Evolutionary conservation across 176 grass and related monocot species (phyloP).

Genomic region (Luzula sylvatica): DNA sequence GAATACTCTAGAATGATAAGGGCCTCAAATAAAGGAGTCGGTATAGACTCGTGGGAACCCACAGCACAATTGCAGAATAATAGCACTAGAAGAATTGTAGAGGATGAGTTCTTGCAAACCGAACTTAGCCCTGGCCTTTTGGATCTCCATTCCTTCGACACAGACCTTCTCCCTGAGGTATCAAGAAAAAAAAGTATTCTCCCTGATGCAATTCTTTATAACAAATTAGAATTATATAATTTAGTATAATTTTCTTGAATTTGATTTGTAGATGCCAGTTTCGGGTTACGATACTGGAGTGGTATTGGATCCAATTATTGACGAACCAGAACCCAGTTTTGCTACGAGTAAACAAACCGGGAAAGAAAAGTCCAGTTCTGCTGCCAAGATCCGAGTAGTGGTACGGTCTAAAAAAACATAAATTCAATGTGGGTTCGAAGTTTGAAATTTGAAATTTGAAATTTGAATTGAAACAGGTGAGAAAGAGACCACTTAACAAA

Average conservation of each 20-base stretch:
- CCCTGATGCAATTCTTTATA: too few relatives aligned
- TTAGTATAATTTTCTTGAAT: constrained; percentile 4
- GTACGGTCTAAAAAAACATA: constrained; percentile 26
- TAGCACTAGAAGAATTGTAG: constrained; percentile 6
- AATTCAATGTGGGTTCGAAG: too few relatives aligned
- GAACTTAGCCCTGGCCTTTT: constrained; percentile 37
- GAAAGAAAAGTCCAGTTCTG: constrained; percentile 32
- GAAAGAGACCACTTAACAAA: constrained; percentile 54
- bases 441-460: too few relatives aligned
- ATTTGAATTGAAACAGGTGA: constrained; percentile 22
- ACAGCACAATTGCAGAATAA: constrained; percentile 14
- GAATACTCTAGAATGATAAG: constrained; percentile 36
- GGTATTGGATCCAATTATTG: constrained; percentile 18
- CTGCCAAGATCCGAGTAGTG: constrained; percentile 47
- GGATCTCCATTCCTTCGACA: constrained; percentile 45
- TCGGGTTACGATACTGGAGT: constrained; percentile 19
- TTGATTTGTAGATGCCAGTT: constrained; percentile 21
- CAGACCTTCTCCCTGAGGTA: constrained; percentile 45
- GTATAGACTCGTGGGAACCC: constrained; percentile 12
- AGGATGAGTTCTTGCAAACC: constrained; percentile 11
- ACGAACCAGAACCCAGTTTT: constrained; percentile 26
- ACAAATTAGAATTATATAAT: too few relatives aligned
- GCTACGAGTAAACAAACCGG: constrained; percentile 16
- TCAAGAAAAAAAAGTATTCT: background rate
- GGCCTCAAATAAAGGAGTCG: constrained; percentile 17